Conservation (phyloP, 345 rosid genomes). For the Eucalyptus brandiana region DNA sequence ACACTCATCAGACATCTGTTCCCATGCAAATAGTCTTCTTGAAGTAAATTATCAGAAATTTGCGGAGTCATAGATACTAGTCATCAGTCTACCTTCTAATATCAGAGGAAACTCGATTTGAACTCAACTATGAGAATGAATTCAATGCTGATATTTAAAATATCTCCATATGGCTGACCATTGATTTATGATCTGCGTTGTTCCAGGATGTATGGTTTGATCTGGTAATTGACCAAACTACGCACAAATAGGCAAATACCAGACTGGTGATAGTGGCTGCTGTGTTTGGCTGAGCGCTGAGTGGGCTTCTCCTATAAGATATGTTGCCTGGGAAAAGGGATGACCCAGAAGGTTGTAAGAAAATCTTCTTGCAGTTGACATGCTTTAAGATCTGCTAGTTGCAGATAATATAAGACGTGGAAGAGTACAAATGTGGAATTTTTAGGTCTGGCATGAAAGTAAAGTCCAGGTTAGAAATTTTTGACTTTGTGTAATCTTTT, state of each 20-base stretch:
- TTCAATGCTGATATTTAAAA: neutral
- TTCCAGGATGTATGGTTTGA: neutral
- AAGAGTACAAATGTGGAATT: neutral
- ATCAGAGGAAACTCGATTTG: neutral
- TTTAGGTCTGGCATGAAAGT: neutral
- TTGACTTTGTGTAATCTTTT: neutral
- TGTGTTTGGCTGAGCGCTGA: neutral
- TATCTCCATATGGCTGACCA: neutral
- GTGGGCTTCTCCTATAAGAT: neutral
- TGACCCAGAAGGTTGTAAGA: neutral
- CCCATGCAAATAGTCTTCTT: neutral
- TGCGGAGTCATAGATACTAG: neutral
- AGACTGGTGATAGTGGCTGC: neutral
- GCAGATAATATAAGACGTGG: neutral
- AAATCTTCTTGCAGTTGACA: neutral
- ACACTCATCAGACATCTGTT: neutral
- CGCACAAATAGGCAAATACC: neutral
- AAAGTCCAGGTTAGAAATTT: neutral
- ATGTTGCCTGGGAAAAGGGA: neutral
- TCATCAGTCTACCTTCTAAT: neutral
- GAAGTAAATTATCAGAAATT: neutral
- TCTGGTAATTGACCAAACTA: neutral
- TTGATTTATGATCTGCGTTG: neutral
- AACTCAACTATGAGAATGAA: neutral
- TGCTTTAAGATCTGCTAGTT: neutral